Evolutionary conservation across 306 rosid species (phyloP).

Genomic region (Trichosanthes cucumerina): DNA sequence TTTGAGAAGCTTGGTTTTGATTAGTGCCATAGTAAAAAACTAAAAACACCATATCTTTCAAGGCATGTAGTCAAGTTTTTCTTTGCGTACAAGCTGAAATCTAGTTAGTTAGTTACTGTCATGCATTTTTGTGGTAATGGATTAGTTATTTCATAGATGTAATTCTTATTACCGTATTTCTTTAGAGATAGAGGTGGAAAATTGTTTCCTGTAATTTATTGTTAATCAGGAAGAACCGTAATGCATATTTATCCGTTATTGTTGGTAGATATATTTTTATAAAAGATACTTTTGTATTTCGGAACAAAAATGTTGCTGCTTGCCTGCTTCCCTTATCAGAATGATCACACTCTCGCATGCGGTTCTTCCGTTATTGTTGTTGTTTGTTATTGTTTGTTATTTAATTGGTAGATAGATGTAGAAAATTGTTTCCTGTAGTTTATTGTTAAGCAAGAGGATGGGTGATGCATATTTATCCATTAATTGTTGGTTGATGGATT

Average conservation of each 20-base stretch:
- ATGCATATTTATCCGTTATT: neutral
- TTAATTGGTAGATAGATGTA: no score
- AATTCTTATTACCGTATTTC: neutral
- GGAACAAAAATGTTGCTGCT: neutral
- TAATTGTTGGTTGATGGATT: neutral
- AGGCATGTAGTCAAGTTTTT: neutral
- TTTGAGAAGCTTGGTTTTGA: neutral
- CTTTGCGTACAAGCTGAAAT: neutral
- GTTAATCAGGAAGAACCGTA: neutral
- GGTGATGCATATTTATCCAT: neutral
- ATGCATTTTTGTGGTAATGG: neutral
- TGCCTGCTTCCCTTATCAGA: neutral
- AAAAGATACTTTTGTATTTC: neutral
- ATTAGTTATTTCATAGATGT: neutral
- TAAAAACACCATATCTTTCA: neutral
- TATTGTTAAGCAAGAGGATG: no score
- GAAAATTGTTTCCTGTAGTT: no score
- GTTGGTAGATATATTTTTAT: neutral
- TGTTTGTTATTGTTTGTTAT: no score
- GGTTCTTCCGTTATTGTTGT: no score
- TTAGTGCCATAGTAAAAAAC: neutral
- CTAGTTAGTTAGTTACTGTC: neutral
- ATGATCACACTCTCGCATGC: neutral
- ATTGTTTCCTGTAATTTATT: neutral
- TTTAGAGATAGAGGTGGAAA: neutral